phyloP scores from a whole-genome alignment of 495 filamentous ascomycete species.

The Alectoria sarmentosa region DNA sequence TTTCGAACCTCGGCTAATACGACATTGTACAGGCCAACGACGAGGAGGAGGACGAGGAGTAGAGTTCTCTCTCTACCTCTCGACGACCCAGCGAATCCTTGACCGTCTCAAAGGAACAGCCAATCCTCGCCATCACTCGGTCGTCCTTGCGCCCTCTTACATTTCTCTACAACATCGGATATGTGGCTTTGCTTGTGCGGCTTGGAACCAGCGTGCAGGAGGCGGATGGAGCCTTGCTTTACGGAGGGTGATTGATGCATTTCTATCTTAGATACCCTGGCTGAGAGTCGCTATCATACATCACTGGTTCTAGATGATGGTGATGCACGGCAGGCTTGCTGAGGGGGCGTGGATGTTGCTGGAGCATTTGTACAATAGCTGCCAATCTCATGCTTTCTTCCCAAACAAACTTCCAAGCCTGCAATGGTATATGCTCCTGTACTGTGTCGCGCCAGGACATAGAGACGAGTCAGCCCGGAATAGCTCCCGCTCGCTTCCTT shows the following conservation, averaged over 20 bases:
- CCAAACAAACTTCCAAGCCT: neutral
- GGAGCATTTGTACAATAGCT: slow-evolving; percentile 14
- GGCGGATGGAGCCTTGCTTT: slow-evolving; percentile 3
- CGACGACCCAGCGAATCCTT: slow-evolving; percentile 10
- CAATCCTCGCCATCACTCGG: neutral
- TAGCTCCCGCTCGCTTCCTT: neutral
- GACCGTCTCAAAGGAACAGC: slow-evolving; percentile 4
- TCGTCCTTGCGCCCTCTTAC: neutral
- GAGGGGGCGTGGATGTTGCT: slow-evolving; percentile 12
- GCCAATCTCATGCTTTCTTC: slow-evolving; percentile 3
- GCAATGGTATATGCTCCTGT: neutral
- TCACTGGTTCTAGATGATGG: slow-evolving; percentile 16
- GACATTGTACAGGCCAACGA: slow-evolving; percentile 35
- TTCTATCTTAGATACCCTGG: slow-evolving; percentile 13
- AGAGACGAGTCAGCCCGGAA: neutral
- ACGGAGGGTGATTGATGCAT: slow-evolving; percentile 3
- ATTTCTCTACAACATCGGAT: slow-evolving; percentile 2
- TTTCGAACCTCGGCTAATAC: slow-evolving; percentile 23
- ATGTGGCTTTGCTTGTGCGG: slow-evolving; percentile 9
- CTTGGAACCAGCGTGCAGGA: slow-evolving; percentile 4
- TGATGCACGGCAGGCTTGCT: slow-evolving; percentile 18
- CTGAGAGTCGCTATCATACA: slow-evolving; percentile 19
- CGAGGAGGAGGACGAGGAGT: slow-evolving; percentile 50
- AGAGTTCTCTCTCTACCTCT: slow-evolving; percentile 20
- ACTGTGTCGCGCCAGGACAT: neutral